Evolutionary conservation across 2,329 filamentous ascomycete genomes (phyloP).

Genomic region (Dothistroma pini): DNA sequence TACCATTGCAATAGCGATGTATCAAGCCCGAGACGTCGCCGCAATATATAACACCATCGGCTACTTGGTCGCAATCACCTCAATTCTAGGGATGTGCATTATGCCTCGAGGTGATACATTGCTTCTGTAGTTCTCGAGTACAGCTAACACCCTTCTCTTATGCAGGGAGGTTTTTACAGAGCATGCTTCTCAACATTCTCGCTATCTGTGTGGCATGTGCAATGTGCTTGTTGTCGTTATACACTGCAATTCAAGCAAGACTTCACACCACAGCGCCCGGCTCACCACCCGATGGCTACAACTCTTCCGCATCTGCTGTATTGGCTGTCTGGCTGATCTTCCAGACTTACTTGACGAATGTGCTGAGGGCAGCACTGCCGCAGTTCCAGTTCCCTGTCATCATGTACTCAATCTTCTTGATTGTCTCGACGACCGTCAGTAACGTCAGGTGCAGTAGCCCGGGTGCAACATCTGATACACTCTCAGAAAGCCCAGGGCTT

Average conservation of each 20-base stretch:
- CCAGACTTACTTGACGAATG: constrained; percentile 65
- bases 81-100: constrained; percentile 61
- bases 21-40: constrained; percentile 48
- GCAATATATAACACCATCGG: constrained; percentile 53
- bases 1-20: constrained; percentile 34
- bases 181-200: constrained; percentile 57
- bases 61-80: constrained; percentile 63
- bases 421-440: constrained; percentile 53
- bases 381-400: constrained; percentile 67
- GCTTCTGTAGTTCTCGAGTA: constrained; percentile 53
- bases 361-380: constrained; percentile 61
- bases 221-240: constrained; percentile 60
- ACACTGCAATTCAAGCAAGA: constrained; percentile 62
- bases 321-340: constrained; percentile 68
- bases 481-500: too few species aligned
- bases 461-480: too few species aligned
- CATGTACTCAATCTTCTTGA: constrained; percentile 65
- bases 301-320: constrained; percentile 68
- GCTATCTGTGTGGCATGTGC: constrained; percentile 57
- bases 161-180: constrained; percentile 55
- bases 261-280: constrained; percentile 49
- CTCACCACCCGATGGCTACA: constrained; percentile 50
- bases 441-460: too few species aligned
- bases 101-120: constrained; percentile 61
- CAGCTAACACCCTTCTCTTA: constrained; percentile 33